Evolutionary conservation across 1,139 yeast species (phyloP).

Genomic region (Keqinozyma sinolaborantium): DNA sequence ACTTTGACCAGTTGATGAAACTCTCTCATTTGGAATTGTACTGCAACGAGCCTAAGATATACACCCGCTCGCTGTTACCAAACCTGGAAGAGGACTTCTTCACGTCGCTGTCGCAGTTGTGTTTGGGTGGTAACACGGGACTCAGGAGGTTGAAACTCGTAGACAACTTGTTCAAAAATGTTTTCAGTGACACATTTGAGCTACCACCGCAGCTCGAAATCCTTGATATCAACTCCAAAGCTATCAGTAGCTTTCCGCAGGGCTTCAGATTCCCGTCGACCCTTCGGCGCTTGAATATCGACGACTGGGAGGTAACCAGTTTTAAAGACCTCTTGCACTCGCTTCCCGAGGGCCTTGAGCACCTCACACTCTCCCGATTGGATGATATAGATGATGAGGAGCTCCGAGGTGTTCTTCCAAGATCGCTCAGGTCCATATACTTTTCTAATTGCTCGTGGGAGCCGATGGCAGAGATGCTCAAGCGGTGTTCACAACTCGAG

Average conservation of each 20-base stretch:
- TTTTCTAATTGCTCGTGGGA: neutral
- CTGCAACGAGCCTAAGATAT: too few species aligned
- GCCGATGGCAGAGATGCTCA: neutral
- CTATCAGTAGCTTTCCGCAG: neutral
- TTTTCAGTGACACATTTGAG: neutral
- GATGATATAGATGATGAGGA: too few species aligned
- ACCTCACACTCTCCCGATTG: neutral
- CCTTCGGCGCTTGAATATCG: neutral
- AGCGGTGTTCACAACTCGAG: too few species aligned
- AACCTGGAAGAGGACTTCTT: too few species aligned
- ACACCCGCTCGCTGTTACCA: too few species aligned
- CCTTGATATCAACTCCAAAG: neutral
- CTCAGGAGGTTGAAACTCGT: neutral
- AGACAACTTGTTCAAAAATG: neutral
- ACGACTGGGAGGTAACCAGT: neutral
- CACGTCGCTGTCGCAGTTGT: too few species aligned
- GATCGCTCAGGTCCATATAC: neutral
- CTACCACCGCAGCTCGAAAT: neutral
- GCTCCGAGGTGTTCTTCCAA: neutral
- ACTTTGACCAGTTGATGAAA: too few species aligned
- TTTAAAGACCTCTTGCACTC: neutral
- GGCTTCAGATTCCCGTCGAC: neutral
- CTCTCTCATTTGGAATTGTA: too few species aligned
- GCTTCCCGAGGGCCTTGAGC: neutral
- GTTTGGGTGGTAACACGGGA: neutral